These are phyloP conservation scores for Aureobasidium musti DNA, from an alignment of 2,329 filamentous ascomycete species.

Conservation along the genomic window DNA sequence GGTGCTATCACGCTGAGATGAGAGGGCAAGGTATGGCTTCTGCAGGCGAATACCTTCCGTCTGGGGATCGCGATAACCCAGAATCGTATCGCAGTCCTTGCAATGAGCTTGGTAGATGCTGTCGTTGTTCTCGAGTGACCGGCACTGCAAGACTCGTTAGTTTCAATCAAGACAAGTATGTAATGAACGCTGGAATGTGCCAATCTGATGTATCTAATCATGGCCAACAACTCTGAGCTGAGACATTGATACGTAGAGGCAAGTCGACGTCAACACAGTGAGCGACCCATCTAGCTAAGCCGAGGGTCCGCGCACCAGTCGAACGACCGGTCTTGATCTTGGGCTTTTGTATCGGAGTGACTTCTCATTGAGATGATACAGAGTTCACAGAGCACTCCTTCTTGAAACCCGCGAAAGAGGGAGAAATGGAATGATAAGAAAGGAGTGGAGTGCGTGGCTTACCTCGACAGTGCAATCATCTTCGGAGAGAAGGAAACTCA, in stretches of 20 bases:
- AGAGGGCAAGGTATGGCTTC: slow-evolving; percentile 38
- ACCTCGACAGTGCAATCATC: slow-evolving; percentile 63
- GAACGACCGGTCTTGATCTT: slow-evolving; percentile 35
- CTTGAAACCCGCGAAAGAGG: slow-evolving; percentile 37
- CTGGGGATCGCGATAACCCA: slow-evolving; percentile 47
- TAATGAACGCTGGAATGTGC: slow-evolving; percentile 14
- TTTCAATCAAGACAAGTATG: slow-evolving; percentile 32
- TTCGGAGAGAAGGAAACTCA: slow-evolving; percentile 70
- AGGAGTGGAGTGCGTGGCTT: slow-evolving; percentile 37
- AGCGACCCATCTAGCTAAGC: slow-evolving; percentile 30
- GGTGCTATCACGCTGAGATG: neutral
- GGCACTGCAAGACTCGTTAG: neutral
- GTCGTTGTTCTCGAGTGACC: neutral
- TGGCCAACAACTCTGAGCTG: slow-evolving; percentile 38
- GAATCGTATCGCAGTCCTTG: slow-evolving; percentile 12
- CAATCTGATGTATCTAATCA: slow-evolving; percentile 29
- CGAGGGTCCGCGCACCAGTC: slow-evolving; percentile 26
- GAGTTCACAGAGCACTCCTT: slow-evolving; percentile 42
- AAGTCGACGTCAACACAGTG: slow-evolving; percentile 33
- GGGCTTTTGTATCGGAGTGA: slow-evolving; percentile 43
- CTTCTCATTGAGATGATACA: slow-evolving; percentile 37
- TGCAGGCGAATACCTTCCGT: slow-evolving; percentile 47
- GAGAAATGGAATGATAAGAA: slow-evolving; percentile 7
- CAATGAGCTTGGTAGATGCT: neutral
- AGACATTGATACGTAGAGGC: slow-evolving; percentile 39